phyloP scores from a whole-genome alignment of 2,329 filamentous ascomycete genomes.

The Stagonosporopsis rhizophila region DNA sequence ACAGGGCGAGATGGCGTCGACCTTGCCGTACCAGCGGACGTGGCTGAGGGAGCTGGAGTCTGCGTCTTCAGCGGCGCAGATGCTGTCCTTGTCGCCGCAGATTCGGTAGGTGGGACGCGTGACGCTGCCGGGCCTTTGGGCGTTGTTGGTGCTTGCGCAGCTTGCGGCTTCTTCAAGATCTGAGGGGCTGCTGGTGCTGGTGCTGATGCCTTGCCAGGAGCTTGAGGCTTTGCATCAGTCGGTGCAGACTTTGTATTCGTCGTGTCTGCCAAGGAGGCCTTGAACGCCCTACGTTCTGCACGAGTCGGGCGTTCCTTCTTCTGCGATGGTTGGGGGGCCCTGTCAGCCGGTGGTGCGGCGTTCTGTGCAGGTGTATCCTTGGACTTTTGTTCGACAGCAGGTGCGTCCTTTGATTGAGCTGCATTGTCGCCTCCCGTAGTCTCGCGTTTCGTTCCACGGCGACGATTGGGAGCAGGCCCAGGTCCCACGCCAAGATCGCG shows the following conservation, averaged over 20 bases:
- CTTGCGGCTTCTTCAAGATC: conserved; percentile 51
- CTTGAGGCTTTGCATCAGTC: conserved; percentile 36
- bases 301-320: conserved; percentile 50
- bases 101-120: conserved; percentile 39
- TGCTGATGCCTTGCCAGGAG: conserved; percentile 30
- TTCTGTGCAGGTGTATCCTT: conserved; percentile 35
- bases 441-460: conserved; percentile 50
- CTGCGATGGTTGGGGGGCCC: conserved; percentile 35
- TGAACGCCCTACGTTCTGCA: conserved; percentile 49
- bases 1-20: conserved; percentile 24
- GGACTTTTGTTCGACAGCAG: conserved; percentile 36
- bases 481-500: conserved; percentile 65
- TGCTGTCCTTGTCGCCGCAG: conserved; percentile 34
- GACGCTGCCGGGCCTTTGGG: conserved; percentile 43
- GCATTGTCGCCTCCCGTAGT: conserved; percentile 32
- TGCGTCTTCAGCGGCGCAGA: conserved; percentile 28
- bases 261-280: conserved; percentile 46
- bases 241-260: conserved; percentile 33
- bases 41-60: conserved; percentile 20
- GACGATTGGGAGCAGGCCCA: conserved; percentile 52
- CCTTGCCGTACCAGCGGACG: conserved; percentile 19
- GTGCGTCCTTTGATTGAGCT: conserved; percentile 35
- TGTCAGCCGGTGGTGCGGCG: conserved; percentile 31
- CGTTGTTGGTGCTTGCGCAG: conserved; percentile 29
- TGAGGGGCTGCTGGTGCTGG: conserved; percentile 39